Base-by-base conservation (phyloP, 2,329 filamentous ascomycete species). In the Phialocephala subalpina region DNA sequence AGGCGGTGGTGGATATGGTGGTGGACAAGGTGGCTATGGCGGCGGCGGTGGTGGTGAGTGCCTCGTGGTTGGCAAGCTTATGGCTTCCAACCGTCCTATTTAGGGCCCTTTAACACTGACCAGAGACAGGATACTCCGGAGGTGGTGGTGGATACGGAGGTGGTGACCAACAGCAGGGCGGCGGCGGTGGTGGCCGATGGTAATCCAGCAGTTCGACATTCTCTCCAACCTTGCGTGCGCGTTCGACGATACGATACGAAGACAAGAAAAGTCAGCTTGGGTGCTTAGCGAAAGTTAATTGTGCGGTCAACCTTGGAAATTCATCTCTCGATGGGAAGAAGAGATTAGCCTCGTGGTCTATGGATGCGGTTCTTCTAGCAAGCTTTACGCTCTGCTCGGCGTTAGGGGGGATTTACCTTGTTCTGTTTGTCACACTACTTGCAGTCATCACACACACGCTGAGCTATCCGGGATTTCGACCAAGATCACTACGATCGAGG, bases 1-100 rank as follows among this genome's bases (percentile, higher is more conserved):
- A 38, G 63, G 62, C 78, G 81, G 65, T 68, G 80, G 60, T 69
- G 81, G 80, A 63, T 80, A 82, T 72, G 80, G 81, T 33, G 72
- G 71, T 62, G 73, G 76, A n/a, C 79, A 81, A 64, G 80, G 83
- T 67, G 77, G 77, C 20, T 71, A 70, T 49, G 71, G 70, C 45
- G 68, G 70, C 62, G 73, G 73, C 59, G 68, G 70, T 62, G 73
- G 73, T 60, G 70, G 72, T 73, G 65, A 69, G 70, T 67, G 33
- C 47, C 55, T 63, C 65, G 29, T n/a, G n/a, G 22, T 47, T 45
- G 64, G 45, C 47, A 64, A 16, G 11, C 33, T 33, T 9, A 33
- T 33, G 29, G 29, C 29, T 29, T n/a, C 42, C 53, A 64, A 27
- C 58, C 42, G 12, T 58, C 47, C 49, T 25, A 58, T 71, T 53